Percentiles rank a stretch among this genome's conserved stretches.
These are phyloP conservation scores for Salisapilia sapeloensis DNA, from an alignment of 352 stramenopile genomes.

Conservation along the genomic window DNA sequence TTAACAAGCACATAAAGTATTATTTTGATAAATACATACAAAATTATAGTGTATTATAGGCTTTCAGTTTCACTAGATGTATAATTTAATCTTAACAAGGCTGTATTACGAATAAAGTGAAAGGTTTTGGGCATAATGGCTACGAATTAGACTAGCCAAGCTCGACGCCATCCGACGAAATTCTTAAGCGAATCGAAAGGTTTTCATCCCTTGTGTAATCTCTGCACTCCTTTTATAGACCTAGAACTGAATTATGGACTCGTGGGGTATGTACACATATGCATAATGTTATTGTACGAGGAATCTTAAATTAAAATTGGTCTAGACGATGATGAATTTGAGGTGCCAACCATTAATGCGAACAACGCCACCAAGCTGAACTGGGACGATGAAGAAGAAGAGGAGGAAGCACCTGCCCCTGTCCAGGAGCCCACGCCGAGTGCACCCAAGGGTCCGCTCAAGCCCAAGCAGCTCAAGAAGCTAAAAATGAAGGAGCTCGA, in stretches of 20 bases:
- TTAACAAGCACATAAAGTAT: too few species aligned
- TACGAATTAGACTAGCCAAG: too few species aligned
- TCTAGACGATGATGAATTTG: conserved; percentile 71
- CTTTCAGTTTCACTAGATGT: too few species aligned
- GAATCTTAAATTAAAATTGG: conserved; percentile 2
- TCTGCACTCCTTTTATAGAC: too few species aligned
- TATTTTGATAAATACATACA: too few species aligned
- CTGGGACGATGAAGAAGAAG: conserved; percentile 70
- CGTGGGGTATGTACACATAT: conserved; percentile 30
- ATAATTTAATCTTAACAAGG: too few species aligned
- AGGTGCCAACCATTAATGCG: conserved; percentile 23
- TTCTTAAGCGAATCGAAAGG: too few species aligned
- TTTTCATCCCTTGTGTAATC: too few species aligned
- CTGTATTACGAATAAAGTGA: too few species aligned
- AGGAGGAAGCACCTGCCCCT: conserved; percentile 20
- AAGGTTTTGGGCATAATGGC: too few species aligned
- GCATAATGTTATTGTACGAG: conserved; percentile 1
- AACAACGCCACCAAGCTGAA: conserved; percentile 23
- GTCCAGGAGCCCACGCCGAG: conserved; percentile 5
- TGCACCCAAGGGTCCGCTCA: conserved; percentile 33
- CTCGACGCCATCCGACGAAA: too few species aligned
- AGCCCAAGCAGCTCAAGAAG: conserved; percentile 80
- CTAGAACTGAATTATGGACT: conserved; percentile 48
- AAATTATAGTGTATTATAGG: too few species aligned
- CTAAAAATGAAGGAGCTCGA: conserved; percentile 76